Base-by-base conservation (phyloP, 129 eudicot species). In the Scalesia atractyloides region DNA sequence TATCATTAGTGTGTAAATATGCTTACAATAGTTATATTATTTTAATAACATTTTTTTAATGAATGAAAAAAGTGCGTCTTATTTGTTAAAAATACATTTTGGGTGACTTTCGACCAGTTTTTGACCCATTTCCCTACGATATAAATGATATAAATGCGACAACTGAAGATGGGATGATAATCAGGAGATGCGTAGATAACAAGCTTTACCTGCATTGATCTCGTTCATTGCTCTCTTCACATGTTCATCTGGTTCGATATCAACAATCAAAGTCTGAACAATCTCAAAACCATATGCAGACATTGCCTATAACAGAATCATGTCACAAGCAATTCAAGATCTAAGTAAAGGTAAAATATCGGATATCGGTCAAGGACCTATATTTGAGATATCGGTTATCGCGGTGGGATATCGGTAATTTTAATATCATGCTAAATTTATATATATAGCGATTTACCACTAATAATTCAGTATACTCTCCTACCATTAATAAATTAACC, bases 221-320 rank as follows among this genome's bases (percentile, higher is more conserved):
- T 92, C 98, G 66, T 92, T 92, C 98, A 92, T 92, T 24, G 98
- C 98, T 82, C 90, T 86, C 86, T 89, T 92, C 14, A 92, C 98
- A 72, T 87, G 95, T 75, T 84, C 98, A 82, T 92, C 97, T 1
- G 97, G 96, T 67, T 86, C 96, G 22, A 92, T 89, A 70, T 92
- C 97, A 53, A 89, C 95, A 70, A 92, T 92, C 73, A 92, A 76
- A 34, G 95, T 92, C 75, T 89, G 98, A 62, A 89, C 98, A 60
- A 92, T 89, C 86, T 92, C 95, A 59, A 68, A 92, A 6, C 98
- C 98, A 58, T 92, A 92, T 34, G 87, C 87, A 66, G 98, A 92
- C 98, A 92, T 92, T 18, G 96, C 97, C 97, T 91, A 84, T 52
- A 62, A 69, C 68, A 46, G 43, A 73, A 65, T 51, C 51, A 34